Evolutionary conservation across 192 early-diverging fungal genomes (phyloP), one percentile per base, ranked within the genome.

Genomic region (Coemansia sp.): DNA sequence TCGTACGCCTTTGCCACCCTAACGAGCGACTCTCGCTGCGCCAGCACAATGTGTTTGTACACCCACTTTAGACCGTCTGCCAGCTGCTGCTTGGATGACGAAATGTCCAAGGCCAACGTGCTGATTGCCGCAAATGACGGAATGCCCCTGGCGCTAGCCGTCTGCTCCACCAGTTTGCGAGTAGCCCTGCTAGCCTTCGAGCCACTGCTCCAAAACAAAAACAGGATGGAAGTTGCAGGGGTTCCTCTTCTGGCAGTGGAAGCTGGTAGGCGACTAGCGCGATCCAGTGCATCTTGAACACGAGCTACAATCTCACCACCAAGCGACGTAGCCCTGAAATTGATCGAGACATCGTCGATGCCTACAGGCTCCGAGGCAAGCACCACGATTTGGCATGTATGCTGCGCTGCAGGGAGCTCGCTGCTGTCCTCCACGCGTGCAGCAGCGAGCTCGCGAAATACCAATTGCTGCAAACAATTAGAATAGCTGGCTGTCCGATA

Each of bases 121-220:
- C 47, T 49, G 25, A 55, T 40, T 1, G 37, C 22, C 3, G 53
- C 60, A 27, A 40, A 47, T 21, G 53, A 31, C 11, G 71, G 58
- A 1, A 56, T 18, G 9, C 65, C 58, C 9, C 42, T 41, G 3
- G 48, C 29, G 13, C 36, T 11, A 1, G 40, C 38, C 0, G 45
- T 15, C 10, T 41, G 36, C 32, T 63, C 65, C 14, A 68, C 39
- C 23, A 75, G 42, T 8, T 42, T 57, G 9, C 56, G 64, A 10
- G 56, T 65, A 0, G 52, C 21, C 21, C 41, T 59, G 8, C 31
- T 35, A 14, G 56, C 18, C 38, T 21, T 54, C 1, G 56, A 7
- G 1, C 57, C 65, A 25, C 40, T 45, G 50, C 60, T 41, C 71
- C 71, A 75, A 29, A 67, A 75, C 22, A 75, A 33, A 57, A 68